Conservation (phyloP, 495 filamentous ascomycete genomes). For the Pyronema omphalodes region DNA sequence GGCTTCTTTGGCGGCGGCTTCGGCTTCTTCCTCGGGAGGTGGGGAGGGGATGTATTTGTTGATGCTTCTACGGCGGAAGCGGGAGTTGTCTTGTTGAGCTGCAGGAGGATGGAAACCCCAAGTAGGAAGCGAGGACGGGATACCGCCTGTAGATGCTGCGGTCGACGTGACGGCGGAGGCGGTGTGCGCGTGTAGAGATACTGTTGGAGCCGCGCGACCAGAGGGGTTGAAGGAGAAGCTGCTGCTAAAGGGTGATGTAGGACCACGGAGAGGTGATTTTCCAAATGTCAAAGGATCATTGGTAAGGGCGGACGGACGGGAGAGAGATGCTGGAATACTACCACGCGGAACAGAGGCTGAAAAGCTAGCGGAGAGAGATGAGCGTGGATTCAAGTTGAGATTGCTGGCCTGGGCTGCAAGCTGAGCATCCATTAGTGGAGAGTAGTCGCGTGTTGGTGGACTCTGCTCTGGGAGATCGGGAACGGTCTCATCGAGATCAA, state of each 20-base stretch:
- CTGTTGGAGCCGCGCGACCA: background rate
- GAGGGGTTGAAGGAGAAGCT: conserved; percentile 1
- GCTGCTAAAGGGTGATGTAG: background rate
- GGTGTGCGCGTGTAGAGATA: background rate
- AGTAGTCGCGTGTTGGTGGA: conserved; percentile 18
- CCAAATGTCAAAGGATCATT: conserved; percentile 17
- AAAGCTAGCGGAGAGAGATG: no score
- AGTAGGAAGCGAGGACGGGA: conserved; percentile 15
- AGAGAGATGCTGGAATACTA: background rate
- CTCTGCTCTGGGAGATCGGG: conserved; percentile 12
- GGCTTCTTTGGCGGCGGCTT: conserved; percentile 2
- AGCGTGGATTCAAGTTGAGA: background rate
- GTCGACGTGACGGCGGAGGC: background rate
- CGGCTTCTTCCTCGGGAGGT: conserved; percentile 14
- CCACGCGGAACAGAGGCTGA: no score
- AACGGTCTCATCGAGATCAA: conserved; percentile 23
- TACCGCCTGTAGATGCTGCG: conserved; percentile 4
- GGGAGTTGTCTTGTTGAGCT: background rate
- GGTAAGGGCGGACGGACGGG: conserved; percentile 3
- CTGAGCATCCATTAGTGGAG: conserved; percentile 14
- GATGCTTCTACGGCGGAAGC: conserved; percentile 20
- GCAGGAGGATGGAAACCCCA: conserved; percentile 5
- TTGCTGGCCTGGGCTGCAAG: conserved; percentile 5
- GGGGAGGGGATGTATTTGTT: conserved; percentile 17
- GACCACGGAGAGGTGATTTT: conserved; percentile 6